Evolutionary conservation across 768 basidiomycete species (phyloP).

Genomic region (Trametes cingulata): DNA sequence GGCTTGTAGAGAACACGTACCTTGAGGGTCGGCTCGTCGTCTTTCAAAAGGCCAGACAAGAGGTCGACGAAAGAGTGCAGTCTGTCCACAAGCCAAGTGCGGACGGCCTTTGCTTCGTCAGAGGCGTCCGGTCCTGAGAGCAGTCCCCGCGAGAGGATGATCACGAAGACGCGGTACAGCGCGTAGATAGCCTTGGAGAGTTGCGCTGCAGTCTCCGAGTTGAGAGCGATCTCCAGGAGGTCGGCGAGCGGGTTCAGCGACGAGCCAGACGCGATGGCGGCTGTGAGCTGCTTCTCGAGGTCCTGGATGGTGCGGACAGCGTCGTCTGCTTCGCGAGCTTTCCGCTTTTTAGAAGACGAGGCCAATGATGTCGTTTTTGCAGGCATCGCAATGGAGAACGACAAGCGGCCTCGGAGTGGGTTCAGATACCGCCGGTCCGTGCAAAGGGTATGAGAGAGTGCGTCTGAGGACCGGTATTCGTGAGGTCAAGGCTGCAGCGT

Average conservation of each 20-base stretch:
- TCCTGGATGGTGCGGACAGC: conserved; percentile 35
- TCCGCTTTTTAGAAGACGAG: conserved; percentile 31
- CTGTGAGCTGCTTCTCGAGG: conserved; percentile 58
- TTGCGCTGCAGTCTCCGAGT: conserved; percentile 50
- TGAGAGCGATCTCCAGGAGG: conserved; percentile 59
- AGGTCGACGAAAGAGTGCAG: conserved; percentile 70
- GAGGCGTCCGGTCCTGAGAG: conserved; percentile 47
- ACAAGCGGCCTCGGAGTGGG: too few relatives aligned
- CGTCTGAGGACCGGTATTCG: too few relatives aligned
- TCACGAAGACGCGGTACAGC: conserved; percentile 74
- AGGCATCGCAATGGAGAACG: neutral
- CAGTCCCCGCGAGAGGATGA: conserved; percentile 59
- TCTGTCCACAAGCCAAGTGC: conserved; percentile 78
- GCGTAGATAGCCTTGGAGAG: conserved; percentile 81
- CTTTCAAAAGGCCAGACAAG: conserved; percentile 68
- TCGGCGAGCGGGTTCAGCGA: conserved; percentile 82
- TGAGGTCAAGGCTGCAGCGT: neutral
- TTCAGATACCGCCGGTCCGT: too few relatives aligned
- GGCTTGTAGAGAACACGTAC: conserved; percentile 45
- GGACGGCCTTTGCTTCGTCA: conserved; percentile 60
- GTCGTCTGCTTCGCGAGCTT: conserved; percentile 18
- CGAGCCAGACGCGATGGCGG: conserved; percentile 50
- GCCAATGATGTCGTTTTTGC: conserved; percentile 22
- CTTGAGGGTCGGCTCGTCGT: conserved; percentile 72
- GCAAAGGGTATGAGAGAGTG: neutral